Evolutionary conservation across 2,329 filamentous ascomycete genomes (phyloP), one percentile per base, ranked within the genome.

Genomic region (Mariannaea sp.): DNA sequence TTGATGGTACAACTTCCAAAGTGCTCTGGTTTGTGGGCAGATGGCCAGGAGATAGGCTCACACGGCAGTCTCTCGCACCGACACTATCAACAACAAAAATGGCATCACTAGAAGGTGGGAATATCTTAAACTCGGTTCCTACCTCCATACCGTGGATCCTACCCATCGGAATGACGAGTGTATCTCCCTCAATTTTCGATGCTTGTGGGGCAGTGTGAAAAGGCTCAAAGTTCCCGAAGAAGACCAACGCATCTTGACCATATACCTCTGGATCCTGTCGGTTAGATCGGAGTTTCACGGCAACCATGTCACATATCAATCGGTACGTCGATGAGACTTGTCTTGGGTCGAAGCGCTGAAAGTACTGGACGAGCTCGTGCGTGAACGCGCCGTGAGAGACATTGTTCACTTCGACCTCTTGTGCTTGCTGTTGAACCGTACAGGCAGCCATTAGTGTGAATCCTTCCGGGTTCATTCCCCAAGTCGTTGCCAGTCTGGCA

Each of bases 381-480:
- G 54, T 56, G 29, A 47, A 53, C n/a, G 24, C 50, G 7, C 50
- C 50, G n/a, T 53, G 36, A 12, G 36, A 19, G 12, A 16, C 30
- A 20, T 20, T 38, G n/a, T 40, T 14, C 5, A 41, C 35, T 30
- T 46, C 12, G 19, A 26, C 27, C 17, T 56, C 49, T 19, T 42
- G 14, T 7, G 49, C 53, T n/a, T 39, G 48, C 27, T 26, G 38
- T 9, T 7, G 38, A n/a, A n/a, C n/a, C 44, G 26, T 10, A 10
- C 53, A 56, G 9, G 49, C 49, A 5, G 48, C 39, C 53, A 56
- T 56, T 3, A 56, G 7, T 4, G 53, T 56, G 26, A 56, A 56
- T 16, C 44, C 44, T 8, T 49, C 45, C 4, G 53, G 53, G 10
- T 56, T 53, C 24, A 45, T 35, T 5, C 13, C 30, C 53, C 49